Evolutionary conservation across 176 grass and related monocot genomes (phyloP).

Genomic region (Rhynchospora breviuscula): DNA sequence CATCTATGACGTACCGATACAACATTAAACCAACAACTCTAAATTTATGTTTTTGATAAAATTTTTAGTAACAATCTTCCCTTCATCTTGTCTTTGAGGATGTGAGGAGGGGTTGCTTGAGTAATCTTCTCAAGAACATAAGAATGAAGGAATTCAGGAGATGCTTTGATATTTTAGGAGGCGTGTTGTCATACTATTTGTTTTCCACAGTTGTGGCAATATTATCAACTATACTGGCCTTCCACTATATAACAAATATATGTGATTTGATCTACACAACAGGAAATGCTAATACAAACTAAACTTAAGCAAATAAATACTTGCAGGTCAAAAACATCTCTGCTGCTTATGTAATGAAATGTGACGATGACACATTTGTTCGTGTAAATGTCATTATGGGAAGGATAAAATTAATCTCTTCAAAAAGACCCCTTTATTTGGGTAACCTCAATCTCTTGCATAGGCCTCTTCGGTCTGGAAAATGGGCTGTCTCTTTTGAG

Average conservation of each 20-base stretch:
- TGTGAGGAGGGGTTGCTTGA: not conserved
- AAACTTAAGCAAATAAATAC: not conserved
- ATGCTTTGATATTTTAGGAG: not conserved
- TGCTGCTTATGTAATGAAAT: conserved; percentile 82
- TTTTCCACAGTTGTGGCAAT: not conserved
- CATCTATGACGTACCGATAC: not conserved
- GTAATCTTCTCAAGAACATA: not conserved
- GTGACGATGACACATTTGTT: conserved; percentile 91
- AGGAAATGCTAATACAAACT: not conserved
- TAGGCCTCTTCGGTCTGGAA: conserved; percentile 79
- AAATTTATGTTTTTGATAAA: not conserved
- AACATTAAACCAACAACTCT: not conserved
- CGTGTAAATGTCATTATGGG: conserved; percentile 70
- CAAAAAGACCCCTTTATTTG: conserved; percentile 63
- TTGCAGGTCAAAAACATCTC: conserved; percentile 78
- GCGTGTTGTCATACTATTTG: not conserved
- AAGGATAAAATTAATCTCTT: conserved; percentile 52
- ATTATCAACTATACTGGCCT: not conserved
- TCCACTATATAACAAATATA: not conserved
- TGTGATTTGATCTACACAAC: not conserved
- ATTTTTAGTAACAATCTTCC: not conserved
- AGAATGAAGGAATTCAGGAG: not conserved
- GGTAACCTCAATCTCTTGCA: conserved; percentile 96
- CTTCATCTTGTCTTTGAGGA: not conserved
- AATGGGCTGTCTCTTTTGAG: conserved; percentile 89